Evolutionary conservation across 2,329 filamentous ascomycete species (phyloP), one percentile per base, ranked within the genome.

Genomic region (Ophiostoma tasmaniense): DNA sequence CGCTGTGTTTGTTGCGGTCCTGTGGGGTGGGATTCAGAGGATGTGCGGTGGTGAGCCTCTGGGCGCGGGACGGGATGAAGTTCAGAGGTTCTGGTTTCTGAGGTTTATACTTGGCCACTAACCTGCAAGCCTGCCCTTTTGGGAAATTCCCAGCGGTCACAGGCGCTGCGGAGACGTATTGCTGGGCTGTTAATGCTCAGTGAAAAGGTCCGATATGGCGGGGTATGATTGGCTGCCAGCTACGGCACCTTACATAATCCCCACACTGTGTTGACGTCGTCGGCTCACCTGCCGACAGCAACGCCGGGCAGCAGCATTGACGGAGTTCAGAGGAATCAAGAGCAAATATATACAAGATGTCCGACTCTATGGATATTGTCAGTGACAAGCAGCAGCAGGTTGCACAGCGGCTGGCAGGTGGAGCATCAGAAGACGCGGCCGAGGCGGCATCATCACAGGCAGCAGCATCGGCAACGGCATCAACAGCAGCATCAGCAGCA

Each of bases 301-400:
- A 6, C 42, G 42, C 42, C 42, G 42, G 42, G 20, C 14, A 45
- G 42, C 4, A 45, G 17, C 17, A 7, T 17, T 7, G 42, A n/a
- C 20, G 5, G 20, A 2, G n/a, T 7, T 45, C 8, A 6, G 8
- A 45, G 5, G 20, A n/a, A 8, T n/a, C 17, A 45, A 45, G 11
- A 42, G 8, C 17, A 20, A 45, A 45, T 45, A 20, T 2, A 20
- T 20, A 45, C 14, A 30, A 25, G 7, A 64, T 64, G 42, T 35
- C 52, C 30, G 75, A 75, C 69, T 71, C 74, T 8, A 55, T 74
- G 61, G 70, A 71, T 10, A 69, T 70, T 59, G 65, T 68, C 30
- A 67, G 61, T 11, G 61, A 64, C 33, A n/a, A 17, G 22, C 50
- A 20, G 28, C 2, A 1, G 37, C 28, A 6, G 22, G 13, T 22